Conservation (phyloP, 2,329 filamentous ascomycete genomes). For the Aspergillus calidoustus region DNA sequence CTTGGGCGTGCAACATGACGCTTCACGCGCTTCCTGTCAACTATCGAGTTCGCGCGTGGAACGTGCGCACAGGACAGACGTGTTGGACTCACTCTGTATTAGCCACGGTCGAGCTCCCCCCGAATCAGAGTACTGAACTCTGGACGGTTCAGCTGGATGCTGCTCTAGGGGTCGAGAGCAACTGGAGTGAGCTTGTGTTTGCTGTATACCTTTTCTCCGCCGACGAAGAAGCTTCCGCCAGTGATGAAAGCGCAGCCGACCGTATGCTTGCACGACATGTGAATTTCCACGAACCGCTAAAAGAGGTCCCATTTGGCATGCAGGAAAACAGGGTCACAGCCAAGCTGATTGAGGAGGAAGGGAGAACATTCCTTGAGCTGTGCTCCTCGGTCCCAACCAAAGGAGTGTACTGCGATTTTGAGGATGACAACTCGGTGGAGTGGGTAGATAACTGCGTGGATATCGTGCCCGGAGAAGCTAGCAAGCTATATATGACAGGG, state of each 20-base stretch:
- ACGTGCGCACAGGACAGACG: neutral
- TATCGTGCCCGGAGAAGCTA: neutral
- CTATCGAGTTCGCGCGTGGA: neutral
- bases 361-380: neutral
- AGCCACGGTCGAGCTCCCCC: neutral
- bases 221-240: neutral
- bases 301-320: neutral
- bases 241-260: neutral
- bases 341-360: neutral
- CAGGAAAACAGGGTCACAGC: neutral
- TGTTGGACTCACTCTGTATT: neutral
- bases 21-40: neutral
- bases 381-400: neutral
- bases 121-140: conserved; percentile 1
- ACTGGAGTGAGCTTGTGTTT: neutral
- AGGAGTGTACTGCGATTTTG: neutral
- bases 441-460: neutral
- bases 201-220: neutral
- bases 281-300: conserved; percentile 2
- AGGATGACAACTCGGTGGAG: neutral
- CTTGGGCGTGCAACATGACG: conserved; percentile 6
- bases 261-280: neutral
- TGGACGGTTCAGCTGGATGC: neutral
- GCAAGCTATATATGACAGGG: neutral
- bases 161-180: neutral